Percentiles rank a stretch among this genome's conserved stretches.
Conservation (phyloP, 2,329 filamentous ascomycete species). For the Cercospora sp. region DNA sequence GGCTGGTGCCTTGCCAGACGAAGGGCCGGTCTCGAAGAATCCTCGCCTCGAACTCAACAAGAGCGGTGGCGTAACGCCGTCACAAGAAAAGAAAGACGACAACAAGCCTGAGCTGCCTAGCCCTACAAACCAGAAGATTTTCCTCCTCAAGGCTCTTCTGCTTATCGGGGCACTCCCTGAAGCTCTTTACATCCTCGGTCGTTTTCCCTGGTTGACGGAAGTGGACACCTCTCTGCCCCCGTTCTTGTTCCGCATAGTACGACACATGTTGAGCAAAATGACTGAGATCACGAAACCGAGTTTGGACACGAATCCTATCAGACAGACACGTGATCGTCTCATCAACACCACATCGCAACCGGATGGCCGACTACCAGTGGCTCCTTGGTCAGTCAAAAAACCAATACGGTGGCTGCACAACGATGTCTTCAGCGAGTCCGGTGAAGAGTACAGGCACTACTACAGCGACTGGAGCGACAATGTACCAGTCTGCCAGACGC, state of each 20-base stretch:
- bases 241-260: conserved; percentile 79
- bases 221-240: conserved; percentile 78
- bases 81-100: conserved; percentile 45
- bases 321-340: conserved; percentile 52
- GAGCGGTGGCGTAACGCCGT: conserved; percentile 43
- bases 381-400: conserved; percentile 61
- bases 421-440: conserved; percentile 71
- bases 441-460: conserved; percentile 84
- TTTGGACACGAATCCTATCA: conserved; percentile 43
- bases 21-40: conserved; percentile 57
- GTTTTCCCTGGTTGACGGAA: conserved; percentile 89
- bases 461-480: conserved; percentile 98
- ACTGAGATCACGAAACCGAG: conserved; percentile 57
- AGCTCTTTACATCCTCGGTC: conserved; percentile 85
- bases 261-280: conserved; percentile 78
- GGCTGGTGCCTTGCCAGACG: conserved; percentile 84
- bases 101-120: conserved; percentile 62
- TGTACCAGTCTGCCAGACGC: conserved; percentile 82
- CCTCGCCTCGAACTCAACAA: conserved; percentile 50
- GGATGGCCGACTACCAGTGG: conserved; percentile 62
- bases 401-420: conserved; percentile 80
- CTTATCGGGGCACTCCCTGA: conserved; percentile 92
- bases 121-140: conserved; percentile 83
- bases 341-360: conserved; percentile 66
- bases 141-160: conserved; percentile 79